phyloP scores from a whole-genome alignment of 192 early-diverging fungal species.

The Backusella luteola region DNA sequence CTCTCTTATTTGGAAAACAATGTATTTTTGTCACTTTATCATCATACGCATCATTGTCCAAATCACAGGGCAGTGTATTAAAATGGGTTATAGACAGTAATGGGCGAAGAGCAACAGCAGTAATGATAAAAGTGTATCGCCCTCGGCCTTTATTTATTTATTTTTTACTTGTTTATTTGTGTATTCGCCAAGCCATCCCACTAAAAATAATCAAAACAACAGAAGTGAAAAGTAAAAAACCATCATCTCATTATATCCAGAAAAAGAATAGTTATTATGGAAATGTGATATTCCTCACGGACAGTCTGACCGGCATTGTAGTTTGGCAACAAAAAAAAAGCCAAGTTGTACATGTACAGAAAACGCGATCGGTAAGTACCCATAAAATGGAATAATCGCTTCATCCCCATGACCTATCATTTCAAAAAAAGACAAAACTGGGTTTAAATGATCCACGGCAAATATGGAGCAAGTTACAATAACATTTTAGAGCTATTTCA shows the following conservation, averaged over 20 bases:
- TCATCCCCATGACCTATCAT: conserved; percentile 1
- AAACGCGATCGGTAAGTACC: neutral
- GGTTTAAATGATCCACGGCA: neutral
- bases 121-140: neutral
- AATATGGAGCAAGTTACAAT: neutral
- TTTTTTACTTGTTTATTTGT: neutral
- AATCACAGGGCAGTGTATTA: neutral
- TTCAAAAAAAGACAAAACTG: neutral
- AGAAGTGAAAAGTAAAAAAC: neutral
- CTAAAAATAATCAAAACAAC: neutral
- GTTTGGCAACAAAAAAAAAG: neutral
- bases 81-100: neutral
- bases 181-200: neutral
- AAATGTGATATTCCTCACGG: neutral
- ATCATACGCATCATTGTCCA: neutral
- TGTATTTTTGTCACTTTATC: conserved; percentile 2
- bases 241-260: neutral
- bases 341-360: neutral
- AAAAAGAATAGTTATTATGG: neutral
- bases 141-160: neutral
- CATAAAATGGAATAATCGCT: neutral
- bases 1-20: neutral
- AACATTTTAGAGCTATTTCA: too few species aligned
- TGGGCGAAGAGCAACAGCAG: neutral
- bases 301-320: neutral